Base-by-base conservation (phyloP, 805 yeast genomes). In the Priceomyces fermenticarens region DNA sequence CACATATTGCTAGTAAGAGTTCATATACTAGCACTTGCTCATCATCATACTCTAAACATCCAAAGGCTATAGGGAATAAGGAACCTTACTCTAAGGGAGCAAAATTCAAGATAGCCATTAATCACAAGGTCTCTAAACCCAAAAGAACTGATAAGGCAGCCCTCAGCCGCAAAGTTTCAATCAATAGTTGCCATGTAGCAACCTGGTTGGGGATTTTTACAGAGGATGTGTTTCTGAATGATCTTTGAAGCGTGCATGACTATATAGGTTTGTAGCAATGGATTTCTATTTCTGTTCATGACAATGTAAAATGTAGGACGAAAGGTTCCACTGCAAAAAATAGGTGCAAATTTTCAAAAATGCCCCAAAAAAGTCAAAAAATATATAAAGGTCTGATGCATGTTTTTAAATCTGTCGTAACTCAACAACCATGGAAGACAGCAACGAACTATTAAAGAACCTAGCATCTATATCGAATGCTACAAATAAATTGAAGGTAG, bases 221-320 rank as follows among this genome's bases (percentile, higher is more conserved):
- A 3, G 46, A 43, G 23, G 46, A 43, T 35, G 40, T 43, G 29
- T 43, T 43, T 15, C 33, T 43, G 16, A 43, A 43, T 34, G 33
- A 35, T 12, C 25, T 23, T 25, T 30, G 17, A 27, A 3, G 9
- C 14, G 14, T n/a, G 12, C 31, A 29, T 29, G 12, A 29, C 27
- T 9, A 10, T 35, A 35, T 35, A 12, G 30, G 27, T 35, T 27
- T 33, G 10, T n/a, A 33, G 6, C n/a, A n/a, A 25, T 35, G n/a
- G 23, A 35, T 35, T 35, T 35, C 38, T 30, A 25, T 25, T 11
- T 35, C 27, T 26, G 38, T 35, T 23, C 12, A 12, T 35, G 9
- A 10, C 38, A 35, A 35, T 35, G 25, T 20, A 20, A 8, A 20
- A 8, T 20, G 25, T 20, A 20, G 25, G 4, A 8, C 8, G 8